A percentile compares a stretch with the other conserved stretches of the same genome.
Evolutionary conservation across 164 flowering plant species (phyloP).

Genomic region (Aristolochia fimbriata): DNA sequence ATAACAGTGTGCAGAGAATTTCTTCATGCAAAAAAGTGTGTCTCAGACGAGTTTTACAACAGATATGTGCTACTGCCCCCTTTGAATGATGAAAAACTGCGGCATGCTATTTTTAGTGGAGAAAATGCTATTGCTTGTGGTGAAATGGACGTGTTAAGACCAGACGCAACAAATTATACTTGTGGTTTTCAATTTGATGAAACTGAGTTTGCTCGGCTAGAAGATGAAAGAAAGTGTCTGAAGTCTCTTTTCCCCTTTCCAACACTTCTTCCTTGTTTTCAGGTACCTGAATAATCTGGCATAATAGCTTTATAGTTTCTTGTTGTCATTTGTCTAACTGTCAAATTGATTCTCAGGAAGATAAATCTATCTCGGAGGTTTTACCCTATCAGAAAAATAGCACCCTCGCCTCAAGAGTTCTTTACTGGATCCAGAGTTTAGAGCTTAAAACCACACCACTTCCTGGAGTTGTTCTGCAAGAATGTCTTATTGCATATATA

Average conservation of each 20-base stretch:
- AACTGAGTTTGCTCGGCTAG: conserved; percentile 29
- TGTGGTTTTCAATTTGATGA: conserved; percentile 59
- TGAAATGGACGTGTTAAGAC: not conserved
- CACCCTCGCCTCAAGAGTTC: conserved; percentile 66
- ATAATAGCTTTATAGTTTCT: not conserved
- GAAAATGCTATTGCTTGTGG: not conserved
- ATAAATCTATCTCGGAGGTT: conserved; percentile 47
- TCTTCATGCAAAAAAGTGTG: conserved; percentile 30
- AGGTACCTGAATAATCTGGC: conserved; percentile 28
- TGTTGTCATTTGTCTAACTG: not conserved
- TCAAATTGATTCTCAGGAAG: conserved; percentile 37
- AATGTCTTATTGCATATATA: conserved; percentile 67
- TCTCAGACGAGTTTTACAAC: conserved; percentile 47
- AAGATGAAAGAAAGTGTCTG: conserved; percentile 35
- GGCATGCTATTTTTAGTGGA: conserved; percentile 48
- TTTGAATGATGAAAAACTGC: conserved; percentile 57
- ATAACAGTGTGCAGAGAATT: conserved; percentile 41
- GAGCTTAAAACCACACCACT: conserved; percentile 59
- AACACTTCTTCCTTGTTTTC: conserved; percentile 73
- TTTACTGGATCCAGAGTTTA: conserved; percentile 48
- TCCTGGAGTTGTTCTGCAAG: conserved; percentile 77
- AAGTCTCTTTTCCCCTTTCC: conserved; percentile 75
- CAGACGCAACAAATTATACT: conserved; percentile 47
- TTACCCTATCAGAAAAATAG: conserved; percentile 86
- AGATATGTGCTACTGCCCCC: conserved; percentile 53